Base-by-base conservation (phyloP, 116 monocot genomes). In the Iris pallida region DNA sequence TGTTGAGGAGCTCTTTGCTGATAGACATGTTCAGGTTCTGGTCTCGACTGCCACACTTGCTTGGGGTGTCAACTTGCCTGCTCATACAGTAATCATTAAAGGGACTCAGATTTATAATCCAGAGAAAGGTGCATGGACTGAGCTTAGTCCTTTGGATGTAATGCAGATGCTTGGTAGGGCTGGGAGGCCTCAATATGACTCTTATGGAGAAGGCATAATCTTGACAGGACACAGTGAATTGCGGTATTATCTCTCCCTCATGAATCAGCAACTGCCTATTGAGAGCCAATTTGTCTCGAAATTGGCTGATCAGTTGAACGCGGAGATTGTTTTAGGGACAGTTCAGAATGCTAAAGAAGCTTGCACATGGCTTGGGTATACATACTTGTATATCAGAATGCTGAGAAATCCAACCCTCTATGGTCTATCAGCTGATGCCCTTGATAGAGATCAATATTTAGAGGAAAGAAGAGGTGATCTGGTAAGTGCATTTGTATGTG, bases 141-240 rank as follows among this genome's bases (percentile, higher is more conserved):
- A 96, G 63, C 79, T 96, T 30, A 96, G 89, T 62, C 85, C 92
- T 16, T 72, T 96, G 18, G 96, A 96, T 83, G 96, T 96, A 46
- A 96, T 96, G 96, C 96, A 96, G 71, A 96, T 91, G 96, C 96
- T 96, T 76, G 96, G 96, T 69, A 86, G 96, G 72, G 96, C 96
- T 9, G 92, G 96, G 63, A 84, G 96, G 59, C 92, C 96, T 19
- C 96, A 96, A 57, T 96, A 73, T 78, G 96, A 96, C 53, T 76
- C 91, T 10, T 92, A 96, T 81, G 96, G 96, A 58, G 92, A 92
- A 64, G 96, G 96, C n/a, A 88, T 96, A 69, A 92, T 96, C 42
- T 42, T 96, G 60, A 96, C 96, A 10, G 96, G 91, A 0, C 92
- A 92, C 49, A 89, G 76, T 76, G 89, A 96, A 71, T 73, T 96